Base-by-base conservation (phyloP, 352 stramenopile genomes). In the Salisapilia sapeloensis region DNA sequence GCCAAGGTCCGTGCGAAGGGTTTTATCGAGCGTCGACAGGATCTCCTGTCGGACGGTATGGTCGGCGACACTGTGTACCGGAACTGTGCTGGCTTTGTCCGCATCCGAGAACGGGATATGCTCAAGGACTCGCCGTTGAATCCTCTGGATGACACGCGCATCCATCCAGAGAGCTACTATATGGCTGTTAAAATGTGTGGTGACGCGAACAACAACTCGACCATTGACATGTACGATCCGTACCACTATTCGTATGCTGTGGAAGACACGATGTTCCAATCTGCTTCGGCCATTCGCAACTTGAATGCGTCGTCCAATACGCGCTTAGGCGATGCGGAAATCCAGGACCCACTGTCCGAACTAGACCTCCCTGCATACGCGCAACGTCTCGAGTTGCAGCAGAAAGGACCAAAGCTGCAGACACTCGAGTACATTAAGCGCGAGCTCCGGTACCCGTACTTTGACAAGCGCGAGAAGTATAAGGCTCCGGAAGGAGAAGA, bases 101-200 rank as follows among this genome's bases (percentile, higher is more conserved):
- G 77, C 15, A 92, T 92, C 37, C 74, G 77, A 18, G 77, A 92
- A 38, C 74, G 74, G 15, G 75, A 90, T 40, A 65, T 71, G 0
- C 44, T 92, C 29, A 79, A 82, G 27, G 77, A 92, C 43, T 49
- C 75, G 14, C 74, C 75, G 9, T 45, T 92, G 15, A 90, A 92
- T 44, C 74, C 77, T 15, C 44, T 92, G 10, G 77, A 92, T 42
- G 77, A 92, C 32, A 92, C 77, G 0, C 56, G 77, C 24, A 90
- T 92, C 33, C 77, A 92, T 30, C 77, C 77, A 2, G 77, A 92
- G 42, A 92, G 77, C 24, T 92, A 92, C 44, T 92, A 87, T 44
- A 92, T 92, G 77, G 77, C 77, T 8, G 77, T 92, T 13, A 90
- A 90, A 34, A 92, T 92, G 48, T 92, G 77, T 40, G 77, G 77